A percentile compares a stretch with the other conserved stretches of the same genome.
Conservation (phyloP, 805 yeast genomes). For the Pichia deserticola region DNA sequence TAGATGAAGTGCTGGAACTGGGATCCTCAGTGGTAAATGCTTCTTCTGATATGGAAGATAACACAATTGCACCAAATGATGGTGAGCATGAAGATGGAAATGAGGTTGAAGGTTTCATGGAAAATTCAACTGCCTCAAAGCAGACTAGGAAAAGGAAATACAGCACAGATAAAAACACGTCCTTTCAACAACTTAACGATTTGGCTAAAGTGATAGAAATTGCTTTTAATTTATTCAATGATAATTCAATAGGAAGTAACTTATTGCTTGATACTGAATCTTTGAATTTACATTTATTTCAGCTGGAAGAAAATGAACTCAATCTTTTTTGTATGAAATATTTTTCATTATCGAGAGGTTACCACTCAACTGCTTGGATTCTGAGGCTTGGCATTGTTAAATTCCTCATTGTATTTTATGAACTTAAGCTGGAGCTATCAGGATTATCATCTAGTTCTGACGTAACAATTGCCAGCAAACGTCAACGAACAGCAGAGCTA, state of each 20-base stretch:
- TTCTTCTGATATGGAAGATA: slow-evolving; percentile 9
- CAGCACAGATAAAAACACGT: not conserved
- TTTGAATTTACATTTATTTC: slow-evolving; percentile 12
- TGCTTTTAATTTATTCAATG: slow-evolving; percentile 14
- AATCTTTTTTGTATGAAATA: slow-evolving; percentile 22
- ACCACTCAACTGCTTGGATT: slow-evolving; percentile 33
- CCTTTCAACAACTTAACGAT: slow-evolving; percentile 6
- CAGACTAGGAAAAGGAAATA: not conserved
- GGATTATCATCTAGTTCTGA: not conserved
- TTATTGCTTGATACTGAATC: slow-evolving; percentile 8
- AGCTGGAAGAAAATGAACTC: not conserved
- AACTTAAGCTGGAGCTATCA: slow-evolving; percentile 14
- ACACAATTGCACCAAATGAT: slow-evolving; percentile 2
- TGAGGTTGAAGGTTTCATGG: not conserved
- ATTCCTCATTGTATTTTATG: slow-evolving; percentile 28
- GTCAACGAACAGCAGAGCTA: not conserved
- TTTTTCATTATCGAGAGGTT: slow-evolving; percentile 7
- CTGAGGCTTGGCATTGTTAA: slow-evolving; percentile 29
- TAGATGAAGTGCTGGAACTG: not conserved
- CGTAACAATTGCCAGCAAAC: not conserved
- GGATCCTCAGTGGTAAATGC: not conserved
- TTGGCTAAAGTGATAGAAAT: slow-evolving; percentile 11
- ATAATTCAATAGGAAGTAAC: slow-evolving; percentile 7
- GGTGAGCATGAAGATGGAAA: slow-evolving; percentile 1
- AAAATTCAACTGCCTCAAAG: not conserved